Evolutionary conservation across 2,329 filamentous ascomycete species (phyloP).

Genomic region (Fusarium incarnatum): DNA sequence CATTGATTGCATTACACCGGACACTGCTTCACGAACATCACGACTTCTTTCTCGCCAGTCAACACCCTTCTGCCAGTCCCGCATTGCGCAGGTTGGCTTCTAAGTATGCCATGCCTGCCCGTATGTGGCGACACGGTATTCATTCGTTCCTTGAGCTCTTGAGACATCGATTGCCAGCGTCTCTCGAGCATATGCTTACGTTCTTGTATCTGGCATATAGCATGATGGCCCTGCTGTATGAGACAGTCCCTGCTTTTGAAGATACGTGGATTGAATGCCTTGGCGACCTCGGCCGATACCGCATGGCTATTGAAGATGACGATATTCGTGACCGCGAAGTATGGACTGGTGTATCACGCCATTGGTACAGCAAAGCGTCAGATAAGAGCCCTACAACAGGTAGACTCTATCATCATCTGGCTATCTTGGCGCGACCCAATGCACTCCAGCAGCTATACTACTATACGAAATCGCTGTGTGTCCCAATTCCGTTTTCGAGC

Average conservation of each 20-base stretch:
- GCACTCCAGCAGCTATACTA: constrained; percentile 77
- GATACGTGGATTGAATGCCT: constrained; percentile 96
- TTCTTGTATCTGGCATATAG: constrained; percentile 92
- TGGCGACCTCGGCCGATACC: constrained; percentile 84
- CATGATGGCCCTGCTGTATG: constrained; percentile 88
- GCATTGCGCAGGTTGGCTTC: constrained; percentile 75
- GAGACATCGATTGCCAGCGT: constrained; percentile 77
- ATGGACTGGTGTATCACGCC: constrained; percentile 82
- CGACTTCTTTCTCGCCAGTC: constrained; percentile 86
- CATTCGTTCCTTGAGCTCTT: constrained; percentile 85
- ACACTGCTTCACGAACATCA: constrained; percentile 86
- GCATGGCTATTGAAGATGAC: constrained; percentile 91
- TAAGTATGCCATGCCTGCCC: constrained; percentile 90
- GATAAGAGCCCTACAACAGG: constrained; percentile 81
- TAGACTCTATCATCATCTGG: constrained; percentile 87
- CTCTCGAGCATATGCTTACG: constrained; percentile 87
- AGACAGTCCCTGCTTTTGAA: constrained; percentile 84
- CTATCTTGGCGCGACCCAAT: constrained; percentile 78
- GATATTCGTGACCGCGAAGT: constrained; percentile 79
- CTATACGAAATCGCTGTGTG: constrained; percentile 77
- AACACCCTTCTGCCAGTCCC: constrained; percentile 82
- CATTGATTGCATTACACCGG: constrained; percentile 82
- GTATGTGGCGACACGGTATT: constrained; percentile 96
- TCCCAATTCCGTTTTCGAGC: constrained; percentile 73
- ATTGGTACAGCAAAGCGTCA: constrained; percentile 88